These are phyloP conservation scores for Calocybe gambosa DNA, from an alignment of 1,284 basidiomycete species.

Conservation along the genomic window DNA sequence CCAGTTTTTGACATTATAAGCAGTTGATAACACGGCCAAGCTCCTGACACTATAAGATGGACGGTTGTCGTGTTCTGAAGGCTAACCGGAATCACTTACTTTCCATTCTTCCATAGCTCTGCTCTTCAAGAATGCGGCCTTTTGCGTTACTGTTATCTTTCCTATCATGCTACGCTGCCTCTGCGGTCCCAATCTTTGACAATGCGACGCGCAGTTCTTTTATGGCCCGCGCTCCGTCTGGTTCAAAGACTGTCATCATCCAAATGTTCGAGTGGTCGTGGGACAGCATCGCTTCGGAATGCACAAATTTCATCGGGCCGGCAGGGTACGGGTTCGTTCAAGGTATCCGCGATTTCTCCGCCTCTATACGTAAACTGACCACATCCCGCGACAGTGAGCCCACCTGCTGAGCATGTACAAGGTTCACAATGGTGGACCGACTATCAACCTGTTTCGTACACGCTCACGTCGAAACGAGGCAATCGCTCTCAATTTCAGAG, in stretches of 20 bases:
- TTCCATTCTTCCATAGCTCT: too few species aligned
- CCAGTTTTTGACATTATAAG: too few species aligned
- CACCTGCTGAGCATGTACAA: conserved; percentile 33
- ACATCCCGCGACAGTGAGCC: conserved; percentile 29
- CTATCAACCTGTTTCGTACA: conserved; percentile 40
- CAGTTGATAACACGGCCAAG: too few species aligned
- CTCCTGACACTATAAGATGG: too few species aligned
- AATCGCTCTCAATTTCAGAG: conserved; percentile 16
- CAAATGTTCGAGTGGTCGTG: conserved; percentile 57
- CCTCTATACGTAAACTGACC: neutral
- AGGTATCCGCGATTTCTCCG: conserved; percentile 25
- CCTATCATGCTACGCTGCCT: conserved; percentile 4
- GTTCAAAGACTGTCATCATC: conserved; percentile 41
- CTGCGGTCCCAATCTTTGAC: conserved; percentile 3
- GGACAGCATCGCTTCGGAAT: conserved; percentile 57
- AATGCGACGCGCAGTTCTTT: conserved; percentile 8
- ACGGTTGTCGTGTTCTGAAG: too few species aligned
- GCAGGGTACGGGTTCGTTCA: conserved; percentile 65
- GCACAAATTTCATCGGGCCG: conserved; percentile 59
- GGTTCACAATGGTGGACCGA: conserved; percentile 22
- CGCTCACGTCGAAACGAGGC: conserved; percentile 18
- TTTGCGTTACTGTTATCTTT: conserved; percentile 1
- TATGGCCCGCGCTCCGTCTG: conserved; percentile 24
- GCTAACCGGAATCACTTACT: too few species aligned
- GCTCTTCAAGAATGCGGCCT: conserved; percentile 4